Percentiles rank a stretch among this genome's conserved stretches.
These are phyloP conservation scores for Colletotrichum orbiculare DNA, from an alignment of 2,329 filamentous ascomycete genomes.

Conservation along the genomic window DNA sequence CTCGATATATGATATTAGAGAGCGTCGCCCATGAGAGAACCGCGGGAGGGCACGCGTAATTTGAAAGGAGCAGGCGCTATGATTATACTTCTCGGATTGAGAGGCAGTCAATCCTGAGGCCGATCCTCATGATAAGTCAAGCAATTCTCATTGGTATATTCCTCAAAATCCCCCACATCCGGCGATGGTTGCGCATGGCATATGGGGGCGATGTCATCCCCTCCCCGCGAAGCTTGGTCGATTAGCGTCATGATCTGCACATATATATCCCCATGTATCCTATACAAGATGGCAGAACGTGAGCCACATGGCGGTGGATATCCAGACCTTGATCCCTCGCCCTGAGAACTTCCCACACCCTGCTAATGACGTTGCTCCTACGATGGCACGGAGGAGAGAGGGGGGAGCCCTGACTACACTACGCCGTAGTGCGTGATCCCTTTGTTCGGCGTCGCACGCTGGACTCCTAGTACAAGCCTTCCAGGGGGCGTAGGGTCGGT, in stretches of 20 bases:
- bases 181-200: not conserved
- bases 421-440: not conserved
- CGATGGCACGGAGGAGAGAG: not conserved
- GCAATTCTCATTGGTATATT: no score
- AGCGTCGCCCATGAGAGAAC: no score
- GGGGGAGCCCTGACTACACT: not conserved
- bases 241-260: slow-evolving; percentile 15
- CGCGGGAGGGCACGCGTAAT: no score
- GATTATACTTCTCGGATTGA: no score
- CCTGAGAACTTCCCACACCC: no score
- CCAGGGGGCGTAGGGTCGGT: not conserved
- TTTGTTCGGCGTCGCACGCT: slow-evolving; percentile 9
- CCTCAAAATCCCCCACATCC: not conserved
- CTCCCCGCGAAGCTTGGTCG: slow-evolving; percentile 12
- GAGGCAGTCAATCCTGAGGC: no score
- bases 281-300: slow-evolving; percentile 4
- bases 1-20: no score
- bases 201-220: not conserved
- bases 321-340: no score
- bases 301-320: not conserved
- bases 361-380: not conserved
- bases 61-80: no score
- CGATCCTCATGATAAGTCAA: no score
- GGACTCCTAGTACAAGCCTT: slow-evolving; percentile 6
- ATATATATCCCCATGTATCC: not conserved